phyloP scores from a whole-genome alignment of 2,329 filamentous ascomycete species.

The Capronia coronata region DNA sequence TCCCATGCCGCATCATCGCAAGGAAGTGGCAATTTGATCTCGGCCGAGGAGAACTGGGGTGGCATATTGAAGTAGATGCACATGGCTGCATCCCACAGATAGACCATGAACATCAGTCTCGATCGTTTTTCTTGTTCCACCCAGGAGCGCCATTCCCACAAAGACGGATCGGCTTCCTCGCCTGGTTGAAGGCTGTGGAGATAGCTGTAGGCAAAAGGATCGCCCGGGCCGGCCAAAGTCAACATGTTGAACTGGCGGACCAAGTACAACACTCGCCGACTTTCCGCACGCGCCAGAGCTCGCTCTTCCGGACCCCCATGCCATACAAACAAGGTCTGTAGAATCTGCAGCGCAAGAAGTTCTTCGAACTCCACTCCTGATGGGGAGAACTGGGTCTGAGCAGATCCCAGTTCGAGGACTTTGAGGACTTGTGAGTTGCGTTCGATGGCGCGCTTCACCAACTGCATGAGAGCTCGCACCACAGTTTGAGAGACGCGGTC shows the following conservation, averaged over 20 bases:
- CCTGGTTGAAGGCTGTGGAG: constrained; percentile 53
- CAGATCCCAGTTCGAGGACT: constrained; percentile 18
- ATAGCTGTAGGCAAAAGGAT: constrained; percentile 49
- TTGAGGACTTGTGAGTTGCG: constrained; percentile 28
- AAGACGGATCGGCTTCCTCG: constrained; percentile 43
- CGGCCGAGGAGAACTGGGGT: constrained; percentile 57
- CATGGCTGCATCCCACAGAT: constrained; percentile 58
- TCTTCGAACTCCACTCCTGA: constrained; percentile 45
- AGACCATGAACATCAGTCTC: constrained; percentile 59
- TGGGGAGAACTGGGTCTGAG: constrained; percentile 38
- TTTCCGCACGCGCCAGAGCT: constrained; percentile 53
- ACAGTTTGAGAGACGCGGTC: constrained; percentile 53
- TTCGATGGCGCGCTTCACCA: constrained; percentile 45
- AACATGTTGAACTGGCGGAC: constrained; percentile 54
- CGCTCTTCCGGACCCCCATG: constrained; percentile 62
- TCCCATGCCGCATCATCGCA: constrained; percentile 70
- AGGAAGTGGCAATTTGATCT: constrained; percentile 62
- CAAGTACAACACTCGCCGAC: constrained; percentile 34
- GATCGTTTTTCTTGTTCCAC: constrained; percentile 64
- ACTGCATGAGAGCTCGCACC: constrained; percentile 62
- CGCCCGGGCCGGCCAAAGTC: constrained; percentile 45
- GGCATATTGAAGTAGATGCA: constrained; percentile 66
- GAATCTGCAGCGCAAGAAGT: constrained; percentile 59
- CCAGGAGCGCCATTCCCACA: constrained; percentile 62
- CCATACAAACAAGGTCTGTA: constrained; percentile 60